These are phyloP conservation scores for Tagetes erecta DNA, from an alignment of 129 eudicot genomes.

Conservation along the genomic window DNA sequence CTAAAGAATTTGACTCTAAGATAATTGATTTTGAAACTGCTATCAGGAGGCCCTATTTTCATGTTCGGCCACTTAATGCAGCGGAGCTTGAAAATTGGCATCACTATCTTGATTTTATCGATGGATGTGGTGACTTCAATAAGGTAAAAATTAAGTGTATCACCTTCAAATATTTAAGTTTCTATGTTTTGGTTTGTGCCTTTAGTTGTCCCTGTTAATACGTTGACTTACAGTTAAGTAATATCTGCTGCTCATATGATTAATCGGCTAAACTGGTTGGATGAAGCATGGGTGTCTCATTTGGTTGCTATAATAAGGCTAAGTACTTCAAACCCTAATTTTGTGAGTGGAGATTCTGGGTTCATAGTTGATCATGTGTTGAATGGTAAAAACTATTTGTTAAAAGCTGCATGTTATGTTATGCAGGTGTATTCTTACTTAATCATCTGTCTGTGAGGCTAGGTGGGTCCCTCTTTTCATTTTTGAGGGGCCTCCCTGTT, in stretches of 20 bases:
- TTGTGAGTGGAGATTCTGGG: conserved; percentile 99
- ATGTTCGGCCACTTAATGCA: conserved; percentile 85
- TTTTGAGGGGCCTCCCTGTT: conserved; percentile 98
- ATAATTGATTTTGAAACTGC: conserved; percentile 96
- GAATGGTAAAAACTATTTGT: conserved; percentile 53
- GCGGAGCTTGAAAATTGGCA: conserved; percentile 99
- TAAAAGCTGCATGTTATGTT: conserved; percentile 92
- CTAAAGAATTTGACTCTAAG: conserved; percentile 91
- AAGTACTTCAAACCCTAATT: conserved; percentile 95
- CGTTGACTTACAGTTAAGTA: conserved; percentile 99
- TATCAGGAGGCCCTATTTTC: conserved; percentile 96
- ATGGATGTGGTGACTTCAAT: conserved; percentile 80
- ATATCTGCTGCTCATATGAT: conserved; percentile 90
- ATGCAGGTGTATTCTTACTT: conserved; percentile 99
- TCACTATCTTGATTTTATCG: conserved; percentile 90
- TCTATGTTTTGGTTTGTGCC: conserved; percentile 47
- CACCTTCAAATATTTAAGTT: conserved; percentile 30
- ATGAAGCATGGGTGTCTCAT: conserved; percentile 96
- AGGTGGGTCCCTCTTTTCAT: conserved; percentile 95
- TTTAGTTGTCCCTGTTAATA: conserved; percentile 86
- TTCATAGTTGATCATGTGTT: conserved; percentile 60
- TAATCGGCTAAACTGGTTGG: conserved; percentile 96
- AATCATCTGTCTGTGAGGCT: conserved; percentile 95
- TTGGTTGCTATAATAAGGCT: conserved; percentile 97
- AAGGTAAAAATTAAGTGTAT: conserved; percentile 64